Conservation (phyloP, 352 stramenopile genomes). For the Globisporangium polare region DNA sequence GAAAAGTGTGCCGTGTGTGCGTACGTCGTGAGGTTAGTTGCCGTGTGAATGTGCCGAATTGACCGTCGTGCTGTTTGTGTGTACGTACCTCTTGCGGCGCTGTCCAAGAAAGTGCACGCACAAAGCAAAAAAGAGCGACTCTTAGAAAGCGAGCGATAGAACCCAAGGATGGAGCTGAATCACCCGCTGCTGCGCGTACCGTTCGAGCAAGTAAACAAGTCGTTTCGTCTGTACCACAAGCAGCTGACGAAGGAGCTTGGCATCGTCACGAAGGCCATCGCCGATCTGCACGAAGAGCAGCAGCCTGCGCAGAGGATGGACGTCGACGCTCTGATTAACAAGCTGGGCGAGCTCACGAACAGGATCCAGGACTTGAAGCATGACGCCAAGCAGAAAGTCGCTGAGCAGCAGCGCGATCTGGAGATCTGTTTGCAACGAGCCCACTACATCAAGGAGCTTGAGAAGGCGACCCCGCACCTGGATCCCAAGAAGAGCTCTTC, state of each 20-base stretch:
- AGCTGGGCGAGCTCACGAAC: constrained; percentile 37
- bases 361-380: constrained; percentile 45
- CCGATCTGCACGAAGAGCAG: constrained; percentile 50
- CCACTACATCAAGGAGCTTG: constrained; percentile 38
- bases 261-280: constrained; percentile 38
- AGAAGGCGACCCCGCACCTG: constrained; percentile 19
- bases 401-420: constrained; percentile 49
- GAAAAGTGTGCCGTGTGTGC: not conserved
- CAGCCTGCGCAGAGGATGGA: constrained; percentile 56
- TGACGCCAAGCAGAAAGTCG: constrained; percentile 38
- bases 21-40: not conserved
- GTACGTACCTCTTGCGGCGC: constrained; percentile 7
- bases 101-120: not conserved
- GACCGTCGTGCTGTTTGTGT: constrained; percentile 1
- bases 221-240: constrained; percentile 78
- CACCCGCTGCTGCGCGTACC: constrained; percentile 69
- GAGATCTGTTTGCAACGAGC: constrained; percentile 46
- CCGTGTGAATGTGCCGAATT: constrained; percentile 2
- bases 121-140: not conserved
- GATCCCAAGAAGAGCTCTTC: constrained; percentile 9
- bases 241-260: constrained; percentile 66
- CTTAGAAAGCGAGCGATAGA: constrained; percentile 1
- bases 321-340: constrained; percentile 50
- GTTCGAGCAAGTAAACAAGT: constrained; percentile 73
- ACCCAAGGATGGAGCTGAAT: constrained; percentile 47